Base-by-base conservation (phyloP, 2,329 filamentous ascomycete species). In the Fusarium lyarnte region DNA sequence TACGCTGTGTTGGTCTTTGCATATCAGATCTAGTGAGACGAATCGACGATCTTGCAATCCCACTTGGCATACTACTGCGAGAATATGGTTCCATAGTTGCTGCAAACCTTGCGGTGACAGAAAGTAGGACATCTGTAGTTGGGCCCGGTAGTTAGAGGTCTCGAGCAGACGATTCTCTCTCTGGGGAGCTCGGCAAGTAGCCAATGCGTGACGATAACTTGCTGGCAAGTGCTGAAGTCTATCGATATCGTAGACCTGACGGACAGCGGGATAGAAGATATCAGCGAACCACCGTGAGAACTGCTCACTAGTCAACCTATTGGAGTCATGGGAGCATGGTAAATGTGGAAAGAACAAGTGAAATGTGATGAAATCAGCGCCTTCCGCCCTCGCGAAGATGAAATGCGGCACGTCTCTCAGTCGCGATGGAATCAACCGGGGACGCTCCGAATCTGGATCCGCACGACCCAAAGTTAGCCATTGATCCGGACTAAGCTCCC, bases 161-260 rank as follows among this genome's bases (percentile, higher is more conserved):
- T 64, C 51, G 5, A 68, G 38, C 6, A 68, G 21, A 35, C 45
- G 43, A 51, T 45, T 35, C 36, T 63, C 60, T 25, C 29, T 10
- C 3, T 31, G 8, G 7, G 52, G 60, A 64, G 65, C 65, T 14
- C 45, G 43, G 4, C 33, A 61, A 25, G 60, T 60, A 64, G 65
- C 65, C 38, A 60, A 61, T 64, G 45, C 55, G 23, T 68, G 51
- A 53, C 49, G 49, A 61, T 68, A 67, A 60, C 65, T 68, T 60
- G 51, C 65, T 25, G 33, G 49, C 6, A 64, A 58, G 65, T 68
- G 39, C 31, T 68, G 35, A 35, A 60, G 63, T 71, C 79, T 33
- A 33, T 33, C 31, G 31, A 14, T 12, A 33, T 13, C 12, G 31
- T 33, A 33, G 31, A 14, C 31, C 31, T 33, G 31, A 33, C 31